Evolutionary conservation across 257 asterid genomes (phyloP).

Genomic region (Plantago elongata): DNA sequence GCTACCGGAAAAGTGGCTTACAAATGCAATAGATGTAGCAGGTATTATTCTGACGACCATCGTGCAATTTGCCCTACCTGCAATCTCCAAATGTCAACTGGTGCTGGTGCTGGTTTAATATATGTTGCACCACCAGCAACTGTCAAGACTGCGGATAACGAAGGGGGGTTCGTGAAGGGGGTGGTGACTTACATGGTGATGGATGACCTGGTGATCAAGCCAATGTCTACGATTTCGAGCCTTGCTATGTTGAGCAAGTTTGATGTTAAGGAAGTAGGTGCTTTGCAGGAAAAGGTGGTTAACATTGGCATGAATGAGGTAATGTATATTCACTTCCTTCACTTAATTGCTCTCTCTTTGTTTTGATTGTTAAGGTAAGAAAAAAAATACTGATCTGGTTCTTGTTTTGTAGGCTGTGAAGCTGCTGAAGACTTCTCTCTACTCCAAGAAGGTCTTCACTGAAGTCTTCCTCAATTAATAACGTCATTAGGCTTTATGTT

Average conservation of each 20-base stretch:
- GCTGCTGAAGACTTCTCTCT: constrained; percentile 4
- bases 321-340: neutral
- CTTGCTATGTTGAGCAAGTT: neutral
- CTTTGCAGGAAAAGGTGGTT: constrained; percentile 1
- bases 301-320: neutral
- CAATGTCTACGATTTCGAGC: neutral
- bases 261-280: neutral
- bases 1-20: neutral
- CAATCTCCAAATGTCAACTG: neutral
- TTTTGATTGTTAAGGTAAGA: neutral
- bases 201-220: constrained; percentile 3
- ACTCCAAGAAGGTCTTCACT: constrained; percentile 7
- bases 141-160: neutral
- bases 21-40: neutral
- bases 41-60: neutral
- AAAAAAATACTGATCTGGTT: neutral
- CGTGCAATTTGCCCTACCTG: neutral
- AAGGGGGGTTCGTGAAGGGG: neutral
- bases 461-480: constrained; percentile 2
- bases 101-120: no score
- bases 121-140: neutral
- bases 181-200: neutral
- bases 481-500: neutral
- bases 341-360: neutral
- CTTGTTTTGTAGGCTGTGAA: constrained; percentile 6